Evolutionary conservation across 306 rosid species (phyloP).

Genomic region (Phaseolus lunatus): DNA sequence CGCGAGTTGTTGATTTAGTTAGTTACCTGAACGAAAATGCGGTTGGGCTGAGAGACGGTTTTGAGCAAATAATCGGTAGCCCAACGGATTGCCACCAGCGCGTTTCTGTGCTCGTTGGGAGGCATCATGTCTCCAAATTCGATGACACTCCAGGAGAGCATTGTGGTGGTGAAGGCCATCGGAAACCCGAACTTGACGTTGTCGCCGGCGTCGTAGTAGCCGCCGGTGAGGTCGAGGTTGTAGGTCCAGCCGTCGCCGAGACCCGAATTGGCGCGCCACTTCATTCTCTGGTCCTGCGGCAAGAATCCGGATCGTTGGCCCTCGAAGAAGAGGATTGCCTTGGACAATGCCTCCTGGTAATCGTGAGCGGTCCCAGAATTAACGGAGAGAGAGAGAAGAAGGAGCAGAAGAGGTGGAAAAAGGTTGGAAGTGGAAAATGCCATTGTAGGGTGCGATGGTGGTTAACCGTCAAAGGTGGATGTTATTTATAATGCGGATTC

Average conservation of each 20-base stretch:
- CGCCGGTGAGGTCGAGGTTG: constrained; percentile 80
- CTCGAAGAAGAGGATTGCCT: constrained; percentile 79
- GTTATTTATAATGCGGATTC: constrained; percentile 47
- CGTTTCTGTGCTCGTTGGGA: constrained; percentile 58
- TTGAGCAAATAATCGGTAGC: constrained; percentile 85
- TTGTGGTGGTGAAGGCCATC: constrained; percentile 93
- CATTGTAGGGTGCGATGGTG: constrained; percentile 30
- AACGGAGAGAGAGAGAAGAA: background rate
- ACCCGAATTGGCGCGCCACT: constrained; percentile 78
- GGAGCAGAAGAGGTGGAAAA: background rate
- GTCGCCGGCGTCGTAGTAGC: constrained; percentile 97
- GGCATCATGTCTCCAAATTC: constrained; percentile 93
- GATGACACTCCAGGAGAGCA: constrained; percentile 93
- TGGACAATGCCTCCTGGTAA: constrained; percentile 79
- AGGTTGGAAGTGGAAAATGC: background rate
- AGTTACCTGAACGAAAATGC: constrained; percentile 88
- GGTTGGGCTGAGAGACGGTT: constrained; percentile 80
- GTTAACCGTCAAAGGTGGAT: background rate
- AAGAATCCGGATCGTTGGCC: constrained; percentile 87
- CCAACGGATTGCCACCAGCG: constrained; percentile 84
- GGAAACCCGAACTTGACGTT: constrained; percentile 89
- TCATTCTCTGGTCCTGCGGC: constrained; percentile 69
- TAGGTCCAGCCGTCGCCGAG: constrained; percentile 79
- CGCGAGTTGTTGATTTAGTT: no score
- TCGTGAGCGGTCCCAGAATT: constrained; percentile 45